phyloP scores from a whole-genome alignment of 306 rosid species.

The Cucumis cinereus region DNA sequence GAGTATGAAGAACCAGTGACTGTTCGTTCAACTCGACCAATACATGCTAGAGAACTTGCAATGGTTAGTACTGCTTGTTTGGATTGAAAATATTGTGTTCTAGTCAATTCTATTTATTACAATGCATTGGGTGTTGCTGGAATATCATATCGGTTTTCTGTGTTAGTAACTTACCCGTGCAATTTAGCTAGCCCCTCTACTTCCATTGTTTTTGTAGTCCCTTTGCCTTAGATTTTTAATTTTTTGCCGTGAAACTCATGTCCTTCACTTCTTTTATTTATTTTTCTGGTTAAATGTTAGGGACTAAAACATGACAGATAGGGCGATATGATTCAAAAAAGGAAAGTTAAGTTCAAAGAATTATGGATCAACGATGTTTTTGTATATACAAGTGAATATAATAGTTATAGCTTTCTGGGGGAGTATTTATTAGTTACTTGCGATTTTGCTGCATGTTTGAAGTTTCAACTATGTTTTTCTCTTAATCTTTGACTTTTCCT shows the following conservation, averaged over 20 bases:
- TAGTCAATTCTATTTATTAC: background rate
- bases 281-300: background rate
- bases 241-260: background rate
- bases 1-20: slow-evolving; percentile 77
- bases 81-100: background rate
- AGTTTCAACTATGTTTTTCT: background rate
- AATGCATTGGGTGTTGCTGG: background rate
- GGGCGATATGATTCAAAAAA: background rate
- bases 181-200: background rate
- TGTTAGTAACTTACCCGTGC: background rate
- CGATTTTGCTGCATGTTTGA: background rate
- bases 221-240: background rate
- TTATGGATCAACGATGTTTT: background rate
- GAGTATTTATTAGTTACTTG: background rate
- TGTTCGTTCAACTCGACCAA: slow-evolving; percentile 64
- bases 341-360: background rate
- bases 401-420: background rate
- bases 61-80: slow-evolving; percentile 39
- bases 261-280: background rate
- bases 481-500: background rate
- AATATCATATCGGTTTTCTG: background rate
- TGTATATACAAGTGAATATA: background rate
- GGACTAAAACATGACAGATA: background rate
- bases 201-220: background rate
- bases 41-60: slow-evolving; percentile 81